A percentile compares a stretch with the other conserved stretches of the same genome.
Evolutionary conservation across 2,329 filamentous ascomycete species (phyloP).

Genomic region (Calonectria montana): DNA sequence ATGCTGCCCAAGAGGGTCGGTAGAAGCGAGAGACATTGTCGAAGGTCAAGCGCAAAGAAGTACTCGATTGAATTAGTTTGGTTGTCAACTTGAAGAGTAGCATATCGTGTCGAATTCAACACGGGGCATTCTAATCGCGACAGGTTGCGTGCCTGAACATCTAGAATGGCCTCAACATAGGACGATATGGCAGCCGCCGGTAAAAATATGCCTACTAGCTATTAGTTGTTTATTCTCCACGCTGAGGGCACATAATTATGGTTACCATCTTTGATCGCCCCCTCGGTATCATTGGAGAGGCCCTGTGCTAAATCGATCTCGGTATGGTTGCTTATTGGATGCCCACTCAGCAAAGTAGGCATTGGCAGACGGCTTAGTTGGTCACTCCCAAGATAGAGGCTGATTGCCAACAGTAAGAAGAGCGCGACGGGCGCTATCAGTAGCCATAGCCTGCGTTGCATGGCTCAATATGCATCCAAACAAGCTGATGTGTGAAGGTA

Average conservation of each 20-base stretch:
- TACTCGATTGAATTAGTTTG: conserved; percentile 44
- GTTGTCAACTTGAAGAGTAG: conserved; percentile 26
- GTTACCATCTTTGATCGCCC: not conserved
- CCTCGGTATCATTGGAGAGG: not conserved
- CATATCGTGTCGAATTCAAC: conserved; percentile 37
- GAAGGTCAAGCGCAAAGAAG: conserved; percentile 68
- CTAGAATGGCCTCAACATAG: conserved; percentile 47
- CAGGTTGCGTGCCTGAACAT: conserved; percentile 39
- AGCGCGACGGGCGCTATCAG: conserved; percentile 10
- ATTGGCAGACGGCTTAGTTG: not conserved
- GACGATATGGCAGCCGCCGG: conserved; percentile 24
- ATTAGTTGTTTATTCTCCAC: conserved; percentile 52
- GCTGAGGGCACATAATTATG: not conserved
- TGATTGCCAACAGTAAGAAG: conserved; percentile 8
- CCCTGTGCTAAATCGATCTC: not conserved
- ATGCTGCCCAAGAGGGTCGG: conserved; percentile 64
- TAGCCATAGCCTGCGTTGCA: conserved; percentile 14
- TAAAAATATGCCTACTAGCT: conserved; percentile 22
- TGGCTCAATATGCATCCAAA: not conserved
- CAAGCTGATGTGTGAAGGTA: not conserved
- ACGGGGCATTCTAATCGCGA: conserved; percentile 44
- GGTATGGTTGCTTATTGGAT: not conserved
- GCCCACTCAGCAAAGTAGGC: not conserved
- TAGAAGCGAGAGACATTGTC: conserved; percentile 57
- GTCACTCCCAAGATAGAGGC: conserved; percentile 3